These are phyloP conservation scores for Psilocybe subaeruginosa DNA, from an alignment of 768 basidiomycete genomes.

Conservation along the genomic window DNA sequence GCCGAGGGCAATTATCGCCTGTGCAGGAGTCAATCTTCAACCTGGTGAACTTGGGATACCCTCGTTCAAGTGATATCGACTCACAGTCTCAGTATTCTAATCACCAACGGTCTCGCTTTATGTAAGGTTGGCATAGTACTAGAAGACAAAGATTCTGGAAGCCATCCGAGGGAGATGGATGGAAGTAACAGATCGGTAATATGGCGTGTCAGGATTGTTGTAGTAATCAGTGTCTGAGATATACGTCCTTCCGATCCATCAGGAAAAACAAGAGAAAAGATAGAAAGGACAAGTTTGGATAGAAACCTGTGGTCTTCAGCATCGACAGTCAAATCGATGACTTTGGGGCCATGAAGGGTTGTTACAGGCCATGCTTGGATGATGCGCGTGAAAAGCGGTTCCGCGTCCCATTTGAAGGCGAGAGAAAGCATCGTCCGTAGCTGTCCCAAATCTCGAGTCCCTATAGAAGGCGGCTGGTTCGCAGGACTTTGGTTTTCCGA, in stretches of 20 bases:
- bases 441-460: slow-evolving; percentile 66
- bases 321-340: slow-evolving; percentile 47
- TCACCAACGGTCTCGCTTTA: slow-evolving; percentile 49
- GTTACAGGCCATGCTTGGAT: slow-evolving; percentile 38
- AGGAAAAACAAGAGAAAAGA: slow-evolving; percentile 59
- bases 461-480: slow-evolving; percentile 43
- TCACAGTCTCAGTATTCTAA: slow-evolving; percentile 67
- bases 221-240: slow-evolving; percentile 64
- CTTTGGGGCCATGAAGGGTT: slow-evolving; percentile 28
- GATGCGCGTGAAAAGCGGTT: slow-evolving; percentile 53
- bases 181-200: slow-evolving; percentile 60
- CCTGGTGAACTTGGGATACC: slow-evolving; percentile 18
- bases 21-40: slow-evolving; percentile 62
- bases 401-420: slow-evolving; percentile 72
- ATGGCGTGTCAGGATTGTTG: slow-evolving; percentile 58
- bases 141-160: slow-evolving; percentile 53
- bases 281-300: slow-evolving; percentile 39
- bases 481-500: slow-evolving; percentile 5
- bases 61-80: slow-evolving; percentile 29
- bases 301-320: slow-evolving; percentile 48
- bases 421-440: slow-evolving; percentile 69
- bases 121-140: slow-evolving; percentile 44
- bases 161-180: slow-evolving; percentile 72
- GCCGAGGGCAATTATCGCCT: slow-evolving; percentile 69
- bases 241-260: slow-evolving; percentile 47